Conservation (phyloP, 768 basidiomycete genomes). For the Postia placenta region DNA sequence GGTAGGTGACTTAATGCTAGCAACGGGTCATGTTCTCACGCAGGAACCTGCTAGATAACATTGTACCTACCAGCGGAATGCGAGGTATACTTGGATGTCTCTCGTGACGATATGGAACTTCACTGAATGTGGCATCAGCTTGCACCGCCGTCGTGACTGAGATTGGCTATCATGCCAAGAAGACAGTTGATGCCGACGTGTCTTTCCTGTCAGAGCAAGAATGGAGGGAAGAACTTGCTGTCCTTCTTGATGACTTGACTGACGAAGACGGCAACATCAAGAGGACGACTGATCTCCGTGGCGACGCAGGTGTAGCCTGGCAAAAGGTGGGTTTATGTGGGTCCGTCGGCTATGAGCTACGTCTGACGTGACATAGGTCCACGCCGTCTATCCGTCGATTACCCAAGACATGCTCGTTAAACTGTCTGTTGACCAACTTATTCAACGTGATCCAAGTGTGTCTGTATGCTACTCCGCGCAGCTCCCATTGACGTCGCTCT, state of each 20-base stretch:
- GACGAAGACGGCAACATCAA: slow-evolving; percentile 54
- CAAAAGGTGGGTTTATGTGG: slow-evolving; percentile 34
- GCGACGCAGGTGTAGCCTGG: slow-evolving; percentile 59
- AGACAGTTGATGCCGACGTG: slow-evolving; percentile 52
- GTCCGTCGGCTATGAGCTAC: neutral
- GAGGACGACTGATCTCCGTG: slow-evolving; percentile 47
- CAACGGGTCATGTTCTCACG: neutral
- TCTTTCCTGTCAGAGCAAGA: slow-evolving; percentile 50
- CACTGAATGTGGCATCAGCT: slow-evolving; percentile 28
- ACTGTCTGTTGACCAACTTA: slow-evolving; percentile 47
- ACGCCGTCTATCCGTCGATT: slow-evolving; percentile 54
- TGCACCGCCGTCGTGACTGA: slow-evolving; percentile 66
- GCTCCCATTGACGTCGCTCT: slow-evolving; percentile 6
- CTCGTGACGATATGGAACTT: neutral
- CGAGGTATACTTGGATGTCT: slow-evolving; percentile 32
- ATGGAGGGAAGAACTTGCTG: slow-evolving; percentile 50
- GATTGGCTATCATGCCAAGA: slow-evolving; percentile 47
- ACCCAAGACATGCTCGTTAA: slow-evolving; percentile 39
- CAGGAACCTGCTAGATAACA: slow-evolving; percentile 35
- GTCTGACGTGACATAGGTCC: slow-evolving; percentile 33
- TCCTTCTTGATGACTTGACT: slow-evolving; percentile 52
- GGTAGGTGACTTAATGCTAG: slow-evolving; percentile 27
- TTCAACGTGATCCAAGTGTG: slow-evolving; percentile 39
- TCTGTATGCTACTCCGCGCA: neutral
- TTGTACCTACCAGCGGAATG: slow-evolving; percentile 65